Evolutionary conservation across 2,329 filamentous ascomycete species (phyloP).

Genomic region (Teratosphaeria zuluensis): DNA sequence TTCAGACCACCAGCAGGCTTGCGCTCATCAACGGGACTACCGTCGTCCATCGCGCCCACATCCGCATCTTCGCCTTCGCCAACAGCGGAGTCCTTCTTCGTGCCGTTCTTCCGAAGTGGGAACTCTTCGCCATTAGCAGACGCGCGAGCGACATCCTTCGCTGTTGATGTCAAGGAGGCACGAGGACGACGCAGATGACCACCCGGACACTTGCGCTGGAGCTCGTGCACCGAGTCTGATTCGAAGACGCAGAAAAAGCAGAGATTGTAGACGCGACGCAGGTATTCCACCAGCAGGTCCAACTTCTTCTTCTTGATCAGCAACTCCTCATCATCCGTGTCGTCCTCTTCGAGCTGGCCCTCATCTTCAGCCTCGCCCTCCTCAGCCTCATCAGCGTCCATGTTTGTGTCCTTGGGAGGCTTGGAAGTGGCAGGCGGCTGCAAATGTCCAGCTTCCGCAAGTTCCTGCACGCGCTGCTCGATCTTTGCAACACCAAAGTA

Average conservation of each 20-base stretch:
- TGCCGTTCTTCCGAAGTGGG: conserved; percentile 52
- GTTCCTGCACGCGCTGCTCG: conserved; percentile 74
- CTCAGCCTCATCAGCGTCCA: conserved; percentile 38
- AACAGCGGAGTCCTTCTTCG: conserved; percentile 45
- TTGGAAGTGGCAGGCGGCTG: conserved; percentile 55
- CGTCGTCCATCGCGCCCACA: conserved; percentile 16
- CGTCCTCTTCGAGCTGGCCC: conserved; percentile 47
- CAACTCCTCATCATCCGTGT: conserved; percentile 82
- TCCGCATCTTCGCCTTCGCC: conserved; percentile 50
- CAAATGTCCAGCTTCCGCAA: conserved; percentile 66
- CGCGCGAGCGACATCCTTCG: conserved; percentile 75
- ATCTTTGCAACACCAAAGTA: conserved; percentile 72
- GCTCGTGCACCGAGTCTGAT: conserved; percentile 90
- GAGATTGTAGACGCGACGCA: conserved; percentile 94
- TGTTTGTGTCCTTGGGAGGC: conserved; percentile 52
- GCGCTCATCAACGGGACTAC: conserved; percentile 55
- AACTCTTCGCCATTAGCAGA: conserved; percentile 76
- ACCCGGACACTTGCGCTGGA: conserved; percentile 90
- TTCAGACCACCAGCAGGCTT: conserved; percentile 35
- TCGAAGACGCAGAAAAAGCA: conserved; percentile 99
- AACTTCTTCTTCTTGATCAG: conserved; percentile 92
- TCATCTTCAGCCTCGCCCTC: conserved; percentile 61
- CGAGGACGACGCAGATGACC: conserved; percentile 91
- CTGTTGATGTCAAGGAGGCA: conserved; percentile 70
- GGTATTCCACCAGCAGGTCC: conserved; percentile 89